Evolutionary conservation across 306 rosid genomes (phyloP).

Genomic region (Quercus aquifolioides): DNA sequence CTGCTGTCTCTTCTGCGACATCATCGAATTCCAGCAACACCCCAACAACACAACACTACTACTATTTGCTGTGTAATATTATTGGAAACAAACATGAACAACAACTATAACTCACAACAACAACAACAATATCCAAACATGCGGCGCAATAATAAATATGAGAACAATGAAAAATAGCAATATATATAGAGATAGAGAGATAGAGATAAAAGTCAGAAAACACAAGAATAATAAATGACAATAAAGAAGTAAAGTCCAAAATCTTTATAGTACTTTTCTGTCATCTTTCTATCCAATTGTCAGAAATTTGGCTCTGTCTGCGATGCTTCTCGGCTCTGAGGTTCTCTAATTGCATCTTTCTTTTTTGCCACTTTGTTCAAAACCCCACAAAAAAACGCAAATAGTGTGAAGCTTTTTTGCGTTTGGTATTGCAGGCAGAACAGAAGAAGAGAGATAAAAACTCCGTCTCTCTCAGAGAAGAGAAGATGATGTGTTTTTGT

Average conservation of each 20-base stretch:
- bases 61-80: background rate
- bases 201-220: background rate
- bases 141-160: slow-evolving; percentile 15
- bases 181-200: background rate
- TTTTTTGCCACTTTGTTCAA: background rate
- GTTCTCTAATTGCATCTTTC: background rate
- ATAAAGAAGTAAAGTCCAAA: slow-evolving; percentile 19
- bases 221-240: background rate
- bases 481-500: background rate
- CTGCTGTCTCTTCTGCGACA: slow-evolving; percentile 56
- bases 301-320: slow-evolving; percentile 23
- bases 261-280: background rate
- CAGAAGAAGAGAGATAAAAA: background rate
- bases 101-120: background rate
- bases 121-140: slow-evolving; percentile 18
- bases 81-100: slow-evolving; percentile 4
- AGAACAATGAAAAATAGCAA: background rate
- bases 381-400: background rate
- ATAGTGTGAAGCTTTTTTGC: too few relatives aligned
- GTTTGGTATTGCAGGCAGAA: background rate
- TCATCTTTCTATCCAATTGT: background rate
- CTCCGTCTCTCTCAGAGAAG: background rate
- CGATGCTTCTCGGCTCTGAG: slow-evolving; percentile 33
- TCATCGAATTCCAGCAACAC: slow-evolving; percentile 21
- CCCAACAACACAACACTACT: background rate